Base-by-base conservation (phyloP, 1,284 basidiomycete genomes). In the Marasmius oreades region DNA sequence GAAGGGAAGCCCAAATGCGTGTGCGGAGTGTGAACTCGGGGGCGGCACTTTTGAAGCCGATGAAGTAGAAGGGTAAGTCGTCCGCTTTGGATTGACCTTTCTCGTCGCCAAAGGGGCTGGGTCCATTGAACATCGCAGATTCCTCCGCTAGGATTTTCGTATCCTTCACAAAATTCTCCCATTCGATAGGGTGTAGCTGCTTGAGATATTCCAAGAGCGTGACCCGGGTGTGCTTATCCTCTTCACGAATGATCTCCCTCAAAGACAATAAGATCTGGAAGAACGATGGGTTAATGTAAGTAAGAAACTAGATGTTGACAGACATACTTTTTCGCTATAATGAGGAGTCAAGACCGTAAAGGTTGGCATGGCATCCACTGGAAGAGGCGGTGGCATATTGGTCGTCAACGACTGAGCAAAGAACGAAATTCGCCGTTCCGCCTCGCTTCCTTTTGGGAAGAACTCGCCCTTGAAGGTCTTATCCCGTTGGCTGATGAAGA, bases 91-190 rank as follows among this genome's bases (percentile, higher is more conserved):
- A 88, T 60, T 80, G 78, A 43, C 79, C 85, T 75, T 98, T 97
- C 73, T 97, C 95, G 71, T 96, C 93, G 58, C 85, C 86, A 68
- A 92, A 92, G 1, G 93, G 92, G 67, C 83, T 86, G 55, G 82
- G 77, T 34, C 89, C 91, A 60, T 88, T 90, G 70, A 89, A 93
- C 77, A 91, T 87, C 39, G 88, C 86, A 12, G 93, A 92, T 73
- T 99, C 96, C 72, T 98, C 95, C 1, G 96, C 96, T 52, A 99
- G 81, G 63, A 99, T 99, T 81, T 97, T 99, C 70, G 97, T 99
- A 71, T 99, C 96, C 77, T 95, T 95, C 67, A 99, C 96, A 64
- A 99, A 99, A 74, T 99, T 99, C 77, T 98, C 94, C 96, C 96
- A 99, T 71, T 99, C 96, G 66, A 99, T 81, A 3, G 95, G 92